Conservation (phyloP, 2,329 filamentous ascomycete genomes). For the Fusarium newnesense region DNA sequence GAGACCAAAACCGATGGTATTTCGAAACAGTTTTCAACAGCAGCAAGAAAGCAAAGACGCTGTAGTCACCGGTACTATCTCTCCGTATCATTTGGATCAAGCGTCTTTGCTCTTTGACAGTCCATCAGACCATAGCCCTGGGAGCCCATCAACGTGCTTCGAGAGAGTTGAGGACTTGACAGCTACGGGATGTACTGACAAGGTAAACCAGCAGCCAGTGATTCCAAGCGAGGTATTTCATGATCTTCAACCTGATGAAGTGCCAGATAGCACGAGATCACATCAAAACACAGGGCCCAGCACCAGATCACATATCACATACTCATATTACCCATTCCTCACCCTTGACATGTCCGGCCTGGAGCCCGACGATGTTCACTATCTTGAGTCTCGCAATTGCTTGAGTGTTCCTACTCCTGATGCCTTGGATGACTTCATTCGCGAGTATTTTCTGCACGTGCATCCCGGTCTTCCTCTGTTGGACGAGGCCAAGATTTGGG, state of each 20-base stretch:
- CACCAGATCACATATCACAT: neutral
- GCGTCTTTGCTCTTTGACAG: rapidly evolving
- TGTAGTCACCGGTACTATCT: rapidly evolving
- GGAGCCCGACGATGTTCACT: neutral
- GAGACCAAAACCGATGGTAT: neutral
- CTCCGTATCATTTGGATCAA: rapidly evolving
- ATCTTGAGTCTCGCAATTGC: neutral
- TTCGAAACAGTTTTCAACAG: neutral
- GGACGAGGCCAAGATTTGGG: neutral
- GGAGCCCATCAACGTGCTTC: neutral
- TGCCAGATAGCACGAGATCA: rapidly evolving
- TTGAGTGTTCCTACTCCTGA: neutral
- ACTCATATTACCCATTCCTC: neutral
- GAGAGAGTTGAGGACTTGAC: neutral
- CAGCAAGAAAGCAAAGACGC: rapidly evolving
- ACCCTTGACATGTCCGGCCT: neutral
- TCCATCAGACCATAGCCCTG: rapidly evolving
- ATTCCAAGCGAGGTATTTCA: rapidly evolving
- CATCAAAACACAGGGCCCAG: neutral
- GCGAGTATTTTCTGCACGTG: conserved; percentile 25
- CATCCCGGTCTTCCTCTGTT: conserved; percentile 21
- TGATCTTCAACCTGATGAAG: rapidly evolving
- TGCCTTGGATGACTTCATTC: neutral
- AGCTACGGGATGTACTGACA: rapidly evolving
- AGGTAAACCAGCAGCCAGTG: rapidly evolving